Evolutionary conservation across 2,329 filamentous ascomycete genomes (phyloP).

Genomic region (Aspergillus terreus): DNA sequence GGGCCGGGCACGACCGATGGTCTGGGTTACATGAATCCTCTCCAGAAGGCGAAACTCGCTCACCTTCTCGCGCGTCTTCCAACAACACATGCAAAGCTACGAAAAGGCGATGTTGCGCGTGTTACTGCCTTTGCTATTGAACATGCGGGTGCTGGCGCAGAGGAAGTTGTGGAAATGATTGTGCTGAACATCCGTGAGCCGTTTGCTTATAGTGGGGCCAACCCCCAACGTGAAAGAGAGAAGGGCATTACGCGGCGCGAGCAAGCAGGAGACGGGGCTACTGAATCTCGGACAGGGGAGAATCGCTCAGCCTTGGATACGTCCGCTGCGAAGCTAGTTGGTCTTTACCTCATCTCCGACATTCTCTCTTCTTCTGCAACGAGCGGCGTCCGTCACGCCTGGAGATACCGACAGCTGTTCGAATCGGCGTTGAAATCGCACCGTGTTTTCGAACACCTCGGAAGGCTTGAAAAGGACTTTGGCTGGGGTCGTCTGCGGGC

Average conservation of each 20-base stretch:
- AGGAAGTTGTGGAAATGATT: constrained; percentile 88
- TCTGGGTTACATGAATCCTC: constrained; percentile 69
- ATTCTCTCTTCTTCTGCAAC: constrained; percentile 74
- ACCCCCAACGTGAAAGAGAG: constrained; percentile 48
- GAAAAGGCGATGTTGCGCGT: constrained; percentile 80
- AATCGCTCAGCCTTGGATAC: constrained; percentile 51
- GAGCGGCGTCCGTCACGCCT: constrained; percentile 75
- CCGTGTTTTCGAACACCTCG: constrained; percentile 71
- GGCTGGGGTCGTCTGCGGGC: constrained; percentile 77
- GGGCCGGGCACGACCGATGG: constrained; percentile 43
- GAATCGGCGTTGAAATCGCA: constrained; percentile 66
- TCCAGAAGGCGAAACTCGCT: constrained; percentile 78
- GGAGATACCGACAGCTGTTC: constrained; percentile 80
- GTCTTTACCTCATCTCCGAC: constrained; percentile 75
- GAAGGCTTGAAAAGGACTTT: constrained; percentile 66
- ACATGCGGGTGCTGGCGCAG: constrained; percentile 77
- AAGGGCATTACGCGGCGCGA: constrained; percentile 22
- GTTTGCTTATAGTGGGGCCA: constrained; percentile 68
- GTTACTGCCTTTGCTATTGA: constrained; percentile 85
- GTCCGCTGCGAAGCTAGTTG: constrained; percentile 72
- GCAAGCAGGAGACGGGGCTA: constrained; percentile 29
- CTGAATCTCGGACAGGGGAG: constrained; percentile 37
- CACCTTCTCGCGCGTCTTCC: constrained; percentile 82
- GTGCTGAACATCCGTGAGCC: constrained; percentile 77
- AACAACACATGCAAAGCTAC: constrained; percentile 66